These are phyloP conservation scores for Rhodomyrtus psidioides DNA, from an alignment of 441 rosid genomes.

Conservation along the genomic window DNA sequence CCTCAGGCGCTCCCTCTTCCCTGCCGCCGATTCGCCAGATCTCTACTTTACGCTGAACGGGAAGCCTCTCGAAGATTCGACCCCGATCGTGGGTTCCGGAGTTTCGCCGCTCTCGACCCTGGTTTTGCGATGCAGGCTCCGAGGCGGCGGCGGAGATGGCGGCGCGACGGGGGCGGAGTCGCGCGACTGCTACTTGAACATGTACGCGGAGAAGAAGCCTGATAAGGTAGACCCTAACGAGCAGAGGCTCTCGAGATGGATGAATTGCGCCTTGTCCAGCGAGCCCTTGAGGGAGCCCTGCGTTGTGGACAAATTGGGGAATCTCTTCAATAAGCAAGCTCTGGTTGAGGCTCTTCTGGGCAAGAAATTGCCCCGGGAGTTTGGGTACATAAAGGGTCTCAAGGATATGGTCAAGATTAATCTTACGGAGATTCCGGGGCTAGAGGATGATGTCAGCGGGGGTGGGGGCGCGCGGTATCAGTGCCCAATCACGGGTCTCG, in stretches of 20 bases:
- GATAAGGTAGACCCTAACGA: conserved; percentile 91
- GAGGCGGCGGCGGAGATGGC: conserved; percentile 93
- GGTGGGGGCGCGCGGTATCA: conserved; percentile 37
- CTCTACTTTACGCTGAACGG: conserved; percentile 55
- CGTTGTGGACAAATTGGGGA: conserved; percentile 77
- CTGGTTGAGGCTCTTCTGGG: conserved; percentile 62
- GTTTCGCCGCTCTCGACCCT: conserved; percentile 54
- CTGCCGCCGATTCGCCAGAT: conserved; percentile 14
- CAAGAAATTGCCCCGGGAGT: conserved; percentile 67
- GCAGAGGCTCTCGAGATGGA: conserved; percentile 81
- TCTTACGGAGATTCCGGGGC: conserved; percentile 45
- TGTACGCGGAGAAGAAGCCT: conserved; percentile 93
- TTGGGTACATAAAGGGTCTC: conserved; percentile 63
- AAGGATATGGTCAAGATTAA: conserved; percentile 69
- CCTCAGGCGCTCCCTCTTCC: conserved; percentile 39
- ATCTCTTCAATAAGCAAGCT: conserved; percentile 74
- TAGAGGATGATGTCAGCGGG: conserved; percentile 8
- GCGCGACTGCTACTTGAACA: conserved; percentile 93
- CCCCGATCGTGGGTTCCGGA: conserved; percentile 23
- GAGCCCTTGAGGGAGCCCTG: conserved; percentile 79
- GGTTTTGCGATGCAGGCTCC: conserved; percentile 40
- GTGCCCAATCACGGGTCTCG: conserved; percentile 74
- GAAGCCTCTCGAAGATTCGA: conserved; percentile 35
- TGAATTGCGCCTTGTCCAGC: conserved; percentile 68
- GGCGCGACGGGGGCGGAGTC: conserved; percentile 96